A percentile compares a stretch with the other conserved stretches of the same genome.
These are phyloP conservation scores for Musa balbisiana DNA, from an alignment of 202 grass and related monocot species.

Conservation along the genomic window DNA sequence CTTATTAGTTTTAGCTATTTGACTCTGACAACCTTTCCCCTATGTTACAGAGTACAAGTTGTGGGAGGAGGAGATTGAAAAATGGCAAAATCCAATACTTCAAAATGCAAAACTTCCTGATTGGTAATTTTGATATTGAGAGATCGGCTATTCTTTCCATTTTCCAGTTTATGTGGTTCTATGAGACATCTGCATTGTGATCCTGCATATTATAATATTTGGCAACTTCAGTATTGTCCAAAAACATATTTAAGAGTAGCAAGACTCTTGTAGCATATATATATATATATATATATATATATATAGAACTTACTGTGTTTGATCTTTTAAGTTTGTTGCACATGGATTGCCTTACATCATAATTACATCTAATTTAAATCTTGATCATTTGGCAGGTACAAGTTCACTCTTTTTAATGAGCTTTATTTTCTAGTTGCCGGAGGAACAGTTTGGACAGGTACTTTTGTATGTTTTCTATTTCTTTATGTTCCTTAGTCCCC, in stretches of 20 bases:
- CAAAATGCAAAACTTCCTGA: slow-evolving; percentile 76
- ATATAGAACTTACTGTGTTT: too few relatives aligned
- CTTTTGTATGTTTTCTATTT: background rate
- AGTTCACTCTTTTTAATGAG: slow-evolving; percentile 99
- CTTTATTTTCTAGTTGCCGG: slow-evolving; percentile 96
- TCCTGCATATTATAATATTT: too few relatives aligned
- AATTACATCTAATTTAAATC: slow-evolving; percentile 12
- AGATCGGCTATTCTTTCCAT: too few relatives aligned
- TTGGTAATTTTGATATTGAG: slow-evolving; percentile 43
- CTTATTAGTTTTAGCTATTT: slow-evolving; percentile 1
- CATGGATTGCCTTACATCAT: background rate
- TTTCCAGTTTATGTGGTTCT: slow-evolving; percentile 41
- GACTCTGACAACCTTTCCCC: slow-evolving; percentile 1
- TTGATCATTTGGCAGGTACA: slow-evolving; percentile 56
- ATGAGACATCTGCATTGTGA: too few relatives aligned
- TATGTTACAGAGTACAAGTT: slow-evolving; percentile 55
- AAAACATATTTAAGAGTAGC: too few relatives aligned
- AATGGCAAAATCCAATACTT: slow-evolving; percentile 91
- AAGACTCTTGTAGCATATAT: too few relatives aligned
- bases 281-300: too few relatives aligned
- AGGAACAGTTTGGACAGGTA: slow-evolving; percentile 98
- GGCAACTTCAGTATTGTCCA: too few relatives aligned
- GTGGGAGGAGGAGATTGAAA: slow-evolving; percentile 98
- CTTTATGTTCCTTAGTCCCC: background rate
- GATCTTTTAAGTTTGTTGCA: background rate